Base-by-base conservation (phyloP, 1,139 yeast genomes). In the Lizanozyma gosingica region DNA sequence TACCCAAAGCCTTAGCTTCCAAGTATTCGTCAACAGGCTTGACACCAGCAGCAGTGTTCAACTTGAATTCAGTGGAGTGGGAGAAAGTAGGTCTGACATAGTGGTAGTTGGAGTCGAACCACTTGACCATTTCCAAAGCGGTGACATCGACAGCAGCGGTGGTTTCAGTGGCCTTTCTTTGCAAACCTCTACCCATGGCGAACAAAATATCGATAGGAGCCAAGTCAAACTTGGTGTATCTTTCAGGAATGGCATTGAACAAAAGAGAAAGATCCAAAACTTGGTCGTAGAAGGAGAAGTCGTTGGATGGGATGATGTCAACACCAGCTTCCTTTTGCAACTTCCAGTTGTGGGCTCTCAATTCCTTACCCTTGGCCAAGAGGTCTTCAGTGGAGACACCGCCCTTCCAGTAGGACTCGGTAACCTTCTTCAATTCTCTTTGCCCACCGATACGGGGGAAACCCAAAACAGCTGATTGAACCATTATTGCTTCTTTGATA, bases 141-240 rank as follows among this genome's bases (percentile, higher is more conserved):
- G 97, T 92, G 47, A 92, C 98, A 69, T 94, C 98, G 55, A 92
- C 96, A 53, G 95, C 95, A 54, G 83, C 77, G 48, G 80, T 65
- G 54, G 90, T 64, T 55, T 84, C 96, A 53, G 94, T 84, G 54
- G 95, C 95, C 71, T 84, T 82, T 73, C 94, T 86, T 78, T 94
- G 98, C 66, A 92, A 80, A 81, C 98, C 98, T 80, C 98, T 88
- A 71, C 97, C 98, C 98, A 92, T 94, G 61, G 98, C 98, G 65
- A 92, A 92, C 61, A 86, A 73, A 50, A 88, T 87, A 69, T 92
- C 98, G 57, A 92, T 76, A 65, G 90, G 83, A 51, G 90, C 80
- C 63, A 92, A 80, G 60, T 83, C 80, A 72, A 76, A 86, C 77
- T 92, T 85, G 71, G 90, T 75, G 83, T 92, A 92, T 73, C 97